A percentile compares a stretch with the other conserved stretches of the same genome.
phyloP scores from a whole-genome alignment of 805 yeast genomes.

The Jamesozyma lodderae region DNA sequence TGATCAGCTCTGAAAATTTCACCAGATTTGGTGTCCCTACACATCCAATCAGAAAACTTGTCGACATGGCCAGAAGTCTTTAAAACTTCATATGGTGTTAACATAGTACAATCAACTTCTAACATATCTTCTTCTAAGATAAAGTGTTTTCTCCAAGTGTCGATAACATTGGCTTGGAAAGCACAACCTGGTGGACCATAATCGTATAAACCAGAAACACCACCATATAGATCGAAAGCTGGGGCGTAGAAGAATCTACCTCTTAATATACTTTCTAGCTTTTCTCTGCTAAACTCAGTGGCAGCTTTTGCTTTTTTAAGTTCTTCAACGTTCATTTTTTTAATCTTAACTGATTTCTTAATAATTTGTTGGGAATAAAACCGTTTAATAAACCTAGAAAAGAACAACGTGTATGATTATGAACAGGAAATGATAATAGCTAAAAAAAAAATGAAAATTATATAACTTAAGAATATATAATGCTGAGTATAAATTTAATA shows the following conservation, averaged over 20 bases:
- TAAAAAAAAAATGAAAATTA: background rate
- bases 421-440: background rate
- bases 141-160: slow-evolving; percentile 96
- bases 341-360: slow-evolving; percentile 23
- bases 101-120: slow-evolving; percentile 96
- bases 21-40: slow-evolving; percentile 89
- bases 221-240: slow-evolving; percentile 94
- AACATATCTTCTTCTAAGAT: slow-evolving; percentile 96
- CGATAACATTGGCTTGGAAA: slow-evolving; percentile 89
- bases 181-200: slow-evolving; percentile 99
- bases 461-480: too few species aligned
- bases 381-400: slow-evolving; percentile 13
- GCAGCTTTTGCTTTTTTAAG: slow-evolving; percentile 25
- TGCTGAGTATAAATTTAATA: too few species aligned
- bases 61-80: slow-evolving; percentile 99
- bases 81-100: slow-evolving; percentile 94
- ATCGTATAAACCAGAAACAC: slow-evolving; percentile 95
- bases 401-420: slow-evolving; percentile 7
- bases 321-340: slow-evolving; percentile 29
- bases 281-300: slow-evolving; percentile 65
- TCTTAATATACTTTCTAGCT: slow-evolving; percentile 81
- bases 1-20: slow-evolving; percentile 99
- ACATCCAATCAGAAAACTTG: slow-evolving; percentile 99
- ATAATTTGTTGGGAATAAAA: slow-evolving; percentile 23
- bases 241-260: slow-evolving; percentile 97